A percentile compares a stretch with the other conserved stretches of the same genome.
Conservation (phyloP, 805 yeast species). For the Metschnikowia arizonensis region DNA sequence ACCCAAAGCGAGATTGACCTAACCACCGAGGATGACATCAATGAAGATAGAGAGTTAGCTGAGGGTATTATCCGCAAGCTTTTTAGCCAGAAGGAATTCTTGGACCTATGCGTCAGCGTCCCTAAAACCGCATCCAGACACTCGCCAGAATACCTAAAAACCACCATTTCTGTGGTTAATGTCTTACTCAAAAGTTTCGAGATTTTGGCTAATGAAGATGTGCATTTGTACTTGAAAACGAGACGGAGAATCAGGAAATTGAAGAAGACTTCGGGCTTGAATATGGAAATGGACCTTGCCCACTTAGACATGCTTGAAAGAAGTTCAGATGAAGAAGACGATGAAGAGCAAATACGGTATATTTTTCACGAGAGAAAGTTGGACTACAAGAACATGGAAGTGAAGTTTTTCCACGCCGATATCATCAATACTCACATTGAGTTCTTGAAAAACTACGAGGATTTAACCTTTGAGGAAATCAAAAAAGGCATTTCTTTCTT, state of each 20-base stretch:
- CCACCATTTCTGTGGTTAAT: slow-evolving; percentile 61
- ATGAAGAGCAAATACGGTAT: slow-evolving; percentile 28
- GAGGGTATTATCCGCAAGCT: slow-evolving; percentile 60
- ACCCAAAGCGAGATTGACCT: slow-evolving; percentile 14
- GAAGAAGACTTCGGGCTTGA: slow-evolving; percentile 21
- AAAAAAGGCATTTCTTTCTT: slow-evolving; percentile 65
- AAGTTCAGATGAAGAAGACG: slow-evolving; percentile 26
- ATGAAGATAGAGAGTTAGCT: slow-evolving; percentile 45
- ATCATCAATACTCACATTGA: slow-evolving; percentile 64
- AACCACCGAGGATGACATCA: slow-evolving; percentile 36
- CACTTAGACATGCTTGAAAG: slow-evolving; percentile 18
- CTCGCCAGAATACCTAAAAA: slow-evolving; percentile 57
- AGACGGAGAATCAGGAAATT: slow-evolving; percentile 37
- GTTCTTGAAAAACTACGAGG: slow-evolving; percentile 56
- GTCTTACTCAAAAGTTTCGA: slow-evolving; percentile 66
- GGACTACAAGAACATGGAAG: slow-evolving; percentile 38
- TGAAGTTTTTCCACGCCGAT: slow-evolving; percentile 51
- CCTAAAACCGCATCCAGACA: slow-evolving; percentile 63
- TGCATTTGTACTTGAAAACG: slow-evolving; percentile 45
- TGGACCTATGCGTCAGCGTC: slow-evolving; percentile 52
- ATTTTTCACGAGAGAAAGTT: slow-evolving; percentile 45
- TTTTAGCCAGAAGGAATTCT: slow-evolving; percentile 61
- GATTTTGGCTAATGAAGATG: slow-evolving; percentile 54
- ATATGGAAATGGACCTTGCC: slow-evolving; percentile 17
- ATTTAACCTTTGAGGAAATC: slow-evolving; percentile 56